Evolutionary conservation across 352 stramenopile species (phyloP).

Genomic region (Blastocystis hominis): DNA sequence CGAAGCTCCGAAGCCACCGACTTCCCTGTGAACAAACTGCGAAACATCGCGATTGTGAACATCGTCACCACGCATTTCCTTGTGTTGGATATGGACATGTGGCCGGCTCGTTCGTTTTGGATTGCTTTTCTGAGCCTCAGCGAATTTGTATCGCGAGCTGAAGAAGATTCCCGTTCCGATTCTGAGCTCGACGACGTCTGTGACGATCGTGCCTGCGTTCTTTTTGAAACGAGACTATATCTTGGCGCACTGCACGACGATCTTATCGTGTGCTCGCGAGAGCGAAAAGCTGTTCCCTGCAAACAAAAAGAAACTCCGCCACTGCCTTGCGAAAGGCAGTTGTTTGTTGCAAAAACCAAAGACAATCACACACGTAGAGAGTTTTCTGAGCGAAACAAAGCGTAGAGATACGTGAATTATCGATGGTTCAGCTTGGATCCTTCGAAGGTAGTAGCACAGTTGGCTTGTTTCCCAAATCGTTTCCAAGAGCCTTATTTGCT

Average conservation of each 20-base stretch:
- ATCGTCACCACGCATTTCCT: slow-evolving; percentile 45
- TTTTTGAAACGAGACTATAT: not conserved
- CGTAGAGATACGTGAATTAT: slow-evolving; percentile 1
- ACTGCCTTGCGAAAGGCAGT: not conserved
- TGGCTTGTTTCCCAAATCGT: not conserved
- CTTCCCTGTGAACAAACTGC: slow-evolving; percentile 45
- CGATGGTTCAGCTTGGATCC: not conserved
- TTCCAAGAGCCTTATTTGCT: slow-evolving; percentile 50
- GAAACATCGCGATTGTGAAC: slow-evolving; percentile 44
- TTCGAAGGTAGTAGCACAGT: not conserved
- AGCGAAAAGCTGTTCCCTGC: not conserved
- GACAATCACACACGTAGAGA: slow-evolving; percentile 13
- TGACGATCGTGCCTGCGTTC: slow-evolving; percentile 15
- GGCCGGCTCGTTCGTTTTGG: not conserved
- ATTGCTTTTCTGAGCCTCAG: not conserved
- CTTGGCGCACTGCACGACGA: not conserved
- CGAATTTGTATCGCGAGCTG: not conserved
- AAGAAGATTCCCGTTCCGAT: not conserved
- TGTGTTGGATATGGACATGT: slow-evolving; percentile 57
- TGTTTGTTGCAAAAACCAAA: not conserved
- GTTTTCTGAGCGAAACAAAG: not conserved
- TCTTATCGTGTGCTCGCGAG: not conserved
- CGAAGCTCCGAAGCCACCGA: not conserved
- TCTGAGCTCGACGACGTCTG: not conserved
- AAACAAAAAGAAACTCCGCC: not conserved